Evolutionary conservation across 2,329 filamentous ascomycete genomes (phyloP).

Genomic region (Corynespora cassiicola): DNA sequence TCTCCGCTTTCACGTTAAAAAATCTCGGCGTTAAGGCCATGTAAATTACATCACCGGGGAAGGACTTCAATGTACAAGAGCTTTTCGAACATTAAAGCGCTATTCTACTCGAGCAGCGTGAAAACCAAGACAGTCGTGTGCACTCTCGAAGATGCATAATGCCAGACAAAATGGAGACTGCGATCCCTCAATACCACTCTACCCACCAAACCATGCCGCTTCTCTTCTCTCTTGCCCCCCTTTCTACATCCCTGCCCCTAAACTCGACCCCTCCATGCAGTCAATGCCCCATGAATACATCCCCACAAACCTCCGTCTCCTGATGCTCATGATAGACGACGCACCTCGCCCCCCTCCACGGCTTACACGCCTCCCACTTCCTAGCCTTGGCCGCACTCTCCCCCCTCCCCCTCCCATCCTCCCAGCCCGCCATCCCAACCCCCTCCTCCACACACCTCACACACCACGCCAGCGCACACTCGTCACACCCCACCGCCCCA

Average conservation of each 20-base stretch:
- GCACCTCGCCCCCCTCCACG: conserved; percentile 44
- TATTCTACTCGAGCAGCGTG: too few species aligned
- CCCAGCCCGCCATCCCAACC: conserved; percentile 20
- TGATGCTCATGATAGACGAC: conserved; percentile 46
- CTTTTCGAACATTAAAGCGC: too few species aligned
- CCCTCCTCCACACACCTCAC: conserved; percentile 35
- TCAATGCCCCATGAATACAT: conserved; percentile 38
- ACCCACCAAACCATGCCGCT: conserved; percentile 11
- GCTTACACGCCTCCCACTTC: conserved; percentile 45
- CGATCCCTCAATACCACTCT: not conserved
- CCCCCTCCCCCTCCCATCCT: conserved; percentile 33
- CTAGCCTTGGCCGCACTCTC: conserved; percentile 35
- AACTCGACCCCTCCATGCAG: conserved; percentile 3
- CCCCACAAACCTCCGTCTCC: conserved; percentile 42
- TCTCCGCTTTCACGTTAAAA: too few species aligned
- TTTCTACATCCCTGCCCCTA: conserved; percentile 1
- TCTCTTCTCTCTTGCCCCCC: conserved; percentile 5
- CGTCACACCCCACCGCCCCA: conserved; percentile 38
- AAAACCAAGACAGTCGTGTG: too few species aligned
- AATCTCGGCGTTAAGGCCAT: too few species aligned
- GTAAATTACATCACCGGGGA: too few species aligned
- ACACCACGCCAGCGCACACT: conserved; percentile 26
- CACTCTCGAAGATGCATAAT: too few species aligned
- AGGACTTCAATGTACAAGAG: too few species aligned
- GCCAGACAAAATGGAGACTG: too few species aligned